Percentiles rank a stretch among this genome's conserved stretches.
These are phyloP conservation scores for Stereum hirsutum DNA, from an alignment of 1,284 basidiomycete genomes.

Conservation along the genomic window DNA sequence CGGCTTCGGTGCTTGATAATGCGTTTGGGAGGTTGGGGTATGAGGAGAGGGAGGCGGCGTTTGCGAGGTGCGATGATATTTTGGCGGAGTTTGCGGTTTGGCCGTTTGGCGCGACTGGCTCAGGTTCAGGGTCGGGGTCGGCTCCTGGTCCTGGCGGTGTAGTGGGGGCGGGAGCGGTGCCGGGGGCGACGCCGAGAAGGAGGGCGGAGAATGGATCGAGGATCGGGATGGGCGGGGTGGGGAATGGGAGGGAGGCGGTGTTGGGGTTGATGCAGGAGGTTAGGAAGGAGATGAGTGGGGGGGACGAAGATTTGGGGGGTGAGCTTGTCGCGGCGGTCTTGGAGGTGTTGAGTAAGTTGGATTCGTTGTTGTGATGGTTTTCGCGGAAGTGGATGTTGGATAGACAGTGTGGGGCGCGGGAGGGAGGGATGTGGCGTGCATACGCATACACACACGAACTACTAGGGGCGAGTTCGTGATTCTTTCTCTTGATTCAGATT, in stretches of 20 bases:
- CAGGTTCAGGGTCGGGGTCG: not conserved
- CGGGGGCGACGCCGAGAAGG: slow-evolving; percentile 12
- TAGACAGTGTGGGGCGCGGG: too few species aligned
- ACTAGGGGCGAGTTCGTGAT: too few species aligned
- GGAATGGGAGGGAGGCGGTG: slow-evolving; percentile 61
- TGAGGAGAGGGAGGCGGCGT: slow-evolving; percentile 86
- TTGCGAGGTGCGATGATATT: slow-evolving; percentile 86
- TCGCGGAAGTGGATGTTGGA: too few species aligned
- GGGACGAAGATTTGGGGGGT: slow-evolving; percentile 70
- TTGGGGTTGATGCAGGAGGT: slow-evolving; percentile 76
- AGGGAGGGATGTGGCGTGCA: too few species aligned
- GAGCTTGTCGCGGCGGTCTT: slow-evolving; percentile 87
- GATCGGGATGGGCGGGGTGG: slow-evolving; percentile 44
- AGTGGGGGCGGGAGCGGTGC: slow-evolving; percentile 9
- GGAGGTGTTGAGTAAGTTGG: slow-evolving; percentile 84
- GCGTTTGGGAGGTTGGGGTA: slow-evolving; percentile 82
- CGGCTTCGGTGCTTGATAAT: slow-evolving; percentile 92
- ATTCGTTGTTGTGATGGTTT: slow-evolving; percentile 62
- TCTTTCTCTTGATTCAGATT: too few species aligned
- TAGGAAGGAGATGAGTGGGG: slow-evolving; percentile 54
- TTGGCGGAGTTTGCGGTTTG: slow-evolving; percentile 83
- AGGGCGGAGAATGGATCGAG: slow-evolving; percentile 33
- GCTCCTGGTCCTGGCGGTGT: too few species aligned
- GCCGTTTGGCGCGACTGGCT: slow-evolving; percentile 65
- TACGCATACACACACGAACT: too few species aligned